Percentiles rank a stretch among this genome's conserved stretches.
Evolutionary conservation across 305 asterid genomes (phyloP).

Genomic region (Fraxinus ornus): DNA sequence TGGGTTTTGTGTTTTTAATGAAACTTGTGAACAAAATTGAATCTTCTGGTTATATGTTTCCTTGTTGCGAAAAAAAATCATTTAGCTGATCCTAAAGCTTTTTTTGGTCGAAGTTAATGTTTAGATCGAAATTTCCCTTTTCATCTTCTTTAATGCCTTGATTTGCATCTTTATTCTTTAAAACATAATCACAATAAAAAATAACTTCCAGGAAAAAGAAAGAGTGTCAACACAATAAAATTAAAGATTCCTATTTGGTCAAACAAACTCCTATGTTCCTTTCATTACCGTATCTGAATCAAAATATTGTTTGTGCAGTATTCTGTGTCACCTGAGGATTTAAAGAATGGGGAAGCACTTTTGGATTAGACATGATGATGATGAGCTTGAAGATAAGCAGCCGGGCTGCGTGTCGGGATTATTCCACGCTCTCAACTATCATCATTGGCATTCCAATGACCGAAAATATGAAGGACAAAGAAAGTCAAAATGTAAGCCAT

Average conservation of each 20-base stretch:
- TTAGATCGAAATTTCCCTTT: background rate
- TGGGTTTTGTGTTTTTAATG: background rate
- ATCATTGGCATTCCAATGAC: slow-evolving; percentile 52
- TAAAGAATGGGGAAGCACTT: slow-evolving; percentile 50
- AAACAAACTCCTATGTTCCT: too few relatives aligned
- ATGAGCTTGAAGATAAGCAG: slow-evolving; percentile 33
- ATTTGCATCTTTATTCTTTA: too few relatives aligned
- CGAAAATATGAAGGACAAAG: slow-evolving; percentile 28
- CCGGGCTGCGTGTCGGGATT: slow-evolving; percentile 64
- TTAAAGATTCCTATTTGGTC: too few relatives aligned
- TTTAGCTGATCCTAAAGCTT: background rate
- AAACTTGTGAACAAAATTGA: background rate
- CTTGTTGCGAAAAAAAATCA: background rate
- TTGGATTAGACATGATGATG: slow-evolving; percentile 30
- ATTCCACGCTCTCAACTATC: slow-evolving; percentile 50
- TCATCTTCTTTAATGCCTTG: background rate
- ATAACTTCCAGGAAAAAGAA: too few relatives aligned
- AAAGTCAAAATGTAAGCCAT: slow-evolving; percentile 28
- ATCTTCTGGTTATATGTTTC: background rate
- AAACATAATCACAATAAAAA: too few relatives aligned
- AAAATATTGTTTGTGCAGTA: background rate
- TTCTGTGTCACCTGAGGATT: background rate
- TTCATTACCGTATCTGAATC: background rate
- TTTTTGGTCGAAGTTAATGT: background rate
- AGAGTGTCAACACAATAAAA: too few relatives aligned